Conservation (phyloP, 257 asterid genomes). For the Ocimum tenuiflorum region DNA sequence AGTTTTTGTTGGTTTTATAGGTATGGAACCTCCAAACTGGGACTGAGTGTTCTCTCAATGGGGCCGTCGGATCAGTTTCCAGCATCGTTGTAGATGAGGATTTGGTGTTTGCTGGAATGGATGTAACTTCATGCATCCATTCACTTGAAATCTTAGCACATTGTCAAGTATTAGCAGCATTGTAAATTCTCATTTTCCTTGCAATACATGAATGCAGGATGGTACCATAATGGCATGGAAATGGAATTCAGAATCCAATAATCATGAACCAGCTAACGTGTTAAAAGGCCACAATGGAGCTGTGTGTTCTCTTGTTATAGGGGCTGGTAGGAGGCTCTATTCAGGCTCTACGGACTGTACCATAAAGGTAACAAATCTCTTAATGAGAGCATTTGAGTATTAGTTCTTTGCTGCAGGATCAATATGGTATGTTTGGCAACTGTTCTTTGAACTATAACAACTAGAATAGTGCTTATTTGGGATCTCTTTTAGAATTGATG, state of each 20-base stretch:
- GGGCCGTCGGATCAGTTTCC: slow-evolving; percentile 46
- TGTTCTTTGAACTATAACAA: no score
- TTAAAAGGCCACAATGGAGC: slow-evolving; percentile 41
- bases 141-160: no score
- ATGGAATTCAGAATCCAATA: slow-evolving; percentile 17
- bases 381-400: no score
- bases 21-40: slow-evolving; percentile 42
- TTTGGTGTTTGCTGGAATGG: slow-evolving; percentile 52
- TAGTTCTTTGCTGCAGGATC: no score
- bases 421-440: no score
- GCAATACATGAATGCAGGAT: no score
- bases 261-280: slow-evolving; percentile 24
- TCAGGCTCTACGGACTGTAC: slow-evolving; percentile 49
- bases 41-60: slow-evolving; percentile 31
- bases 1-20: slow-evolving; percentile 30
- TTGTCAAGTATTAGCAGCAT: no score
- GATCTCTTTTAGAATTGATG: no score
- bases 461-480: no score
- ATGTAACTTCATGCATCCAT: no score
- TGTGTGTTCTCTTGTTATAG: slow-evolving; percentile 40
- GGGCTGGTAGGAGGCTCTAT: slow-evolving; percentile 39
- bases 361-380: slow-evolving; percentile 53
- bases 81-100: slow-evolving; percentile 31
- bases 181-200: no score
- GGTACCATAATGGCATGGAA: slow-evolving; percentile 59